A percentile compares a stretch with the other conserved stretches of the same genome.
These are phyloP conservation scores for Zygosaccharomyces kombuchaensis DNA, from an alignment of 805 yeast genomes.

Conservation along the genomic window DNA sequence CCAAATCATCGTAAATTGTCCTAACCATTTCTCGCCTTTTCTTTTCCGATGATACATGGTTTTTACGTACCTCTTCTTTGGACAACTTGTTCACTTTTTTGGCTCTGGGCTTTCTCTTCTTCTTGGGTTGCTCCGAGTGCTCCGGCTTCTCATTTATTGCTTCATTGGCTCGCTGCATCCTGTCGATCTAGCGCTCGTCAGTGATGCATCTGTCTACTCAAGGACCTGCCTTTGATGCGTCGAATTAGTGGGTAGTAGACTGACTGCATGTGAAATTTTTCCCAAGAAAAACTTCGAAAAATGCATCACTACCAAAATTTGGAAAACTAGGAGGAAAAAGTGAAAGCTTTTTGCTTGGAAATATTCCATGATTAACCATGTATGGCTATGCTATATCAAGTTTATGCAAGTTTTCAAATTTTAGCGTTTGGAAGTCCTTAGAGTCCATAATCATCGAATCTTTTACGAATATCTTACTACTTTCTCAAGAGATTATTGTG, in stretches of 20 bases:
- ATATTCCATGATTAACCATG: no score
- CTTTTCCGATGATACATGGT: constrained; percentile 82
- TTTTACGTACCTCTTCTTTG: constrained; percentile 45
- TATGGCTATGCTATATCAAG: no score
- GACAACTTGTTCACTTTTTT: constrained; percentile 22
- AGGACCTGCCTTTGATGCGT: not conserved
- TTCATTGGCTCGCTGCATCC: not conserved
- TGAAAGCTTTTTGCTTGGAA: not conserved
- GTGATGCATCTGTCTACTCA: not conserved
- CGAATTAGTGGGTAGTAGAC: not conserved
- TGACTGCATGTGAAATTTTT: not conserved
- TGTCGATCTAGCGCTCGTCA: not conserved
- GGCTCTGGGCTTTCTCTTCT: constrained; percentile 17
- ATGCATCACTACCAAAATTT: not conserved
- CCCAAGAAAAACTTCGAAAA: not conserved
- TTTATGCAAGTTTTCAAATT: no score
- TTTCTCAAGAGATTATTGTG: no score
- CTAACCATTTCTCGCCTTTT: constrained; percentile 82
- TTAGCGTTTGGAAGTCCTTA: no score
- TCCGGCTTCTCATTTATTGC: not conserved
- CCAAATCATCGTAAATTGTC: constrained; percentile 72
- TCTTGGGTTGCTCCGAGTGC: constrained; percentile 11
- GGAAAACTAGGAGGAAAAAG: not conserved
- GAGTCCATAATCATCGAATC: no score
- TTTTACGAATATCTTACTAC: no score